Conservation (phyloP, 176 grass and related monocot genomes). For the Tillandsia fasciculata region DNA sequence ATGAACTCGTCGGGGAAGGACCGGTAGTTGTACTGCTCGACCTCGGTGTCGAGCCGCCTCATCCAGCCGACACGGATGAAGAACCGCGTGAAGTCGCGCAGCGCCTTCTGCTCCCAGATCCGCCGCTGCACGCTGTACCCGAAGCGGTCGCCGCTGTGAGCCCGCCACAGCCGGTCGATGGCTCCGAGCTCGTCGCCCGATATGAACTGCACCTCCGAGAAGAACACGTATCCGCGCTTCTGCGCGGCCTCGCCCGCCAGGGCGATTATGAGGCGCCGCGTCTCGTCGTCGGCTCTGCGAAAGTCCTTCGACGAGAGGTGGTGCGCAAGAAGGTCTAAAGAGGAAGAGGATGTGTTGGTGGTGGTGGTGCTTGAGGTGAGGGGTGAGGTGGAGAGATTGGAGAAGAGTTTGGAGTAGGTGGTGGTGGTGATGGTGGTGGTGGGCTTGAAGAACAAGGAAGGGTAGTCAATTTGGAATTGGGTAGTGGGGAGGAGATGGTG, state of each 20-base stretch:
- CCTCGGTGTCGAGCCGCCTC: constrained; percentile 91
- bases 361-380: constrained; percentile 22
- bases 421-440: constrained; percentile 12
- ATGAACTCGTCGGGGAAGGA: constrained; percentile 79
- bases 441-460: constrained; percentile 21
- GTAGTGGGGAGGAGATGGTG: neutral
- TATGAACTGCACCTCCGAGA: constrained; percentile 90
- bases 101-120: constrained; percentile 63
- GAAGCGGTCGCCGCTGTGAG: constrained; percentile 59
- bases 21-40: constrained; percentile 84
- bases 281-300: constrained; percentile 76
- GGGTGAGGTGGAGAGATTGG: constrained; percentile 45
- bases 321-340: constrained; percentile 41
- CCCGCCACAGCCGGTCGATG: constrained; percentile 71
- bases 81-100: constrained; percentile 68
- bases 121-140: constrained; percentile 79
- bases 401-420: constrained; percentile 46
- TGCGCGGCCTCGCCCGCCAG: constrained; percentile 71
- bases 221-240: constrained; percentile 90
- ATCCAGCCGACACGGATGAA: constrained; percentile 90
- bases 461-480: constrained; percentile 29
- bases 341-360: constrained; percentile 16
- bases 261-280: constrained; percentile 59
- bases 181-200: constrained; percentile 34
- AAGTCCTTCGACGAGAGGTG: constrained; percentile 45